A percentile compares a stretch with the other conserved stretches of the same genome.
phyloP scores from a whole-genome alignment of 805 yeast species.

The Kazachstania martiniae region DNA sequence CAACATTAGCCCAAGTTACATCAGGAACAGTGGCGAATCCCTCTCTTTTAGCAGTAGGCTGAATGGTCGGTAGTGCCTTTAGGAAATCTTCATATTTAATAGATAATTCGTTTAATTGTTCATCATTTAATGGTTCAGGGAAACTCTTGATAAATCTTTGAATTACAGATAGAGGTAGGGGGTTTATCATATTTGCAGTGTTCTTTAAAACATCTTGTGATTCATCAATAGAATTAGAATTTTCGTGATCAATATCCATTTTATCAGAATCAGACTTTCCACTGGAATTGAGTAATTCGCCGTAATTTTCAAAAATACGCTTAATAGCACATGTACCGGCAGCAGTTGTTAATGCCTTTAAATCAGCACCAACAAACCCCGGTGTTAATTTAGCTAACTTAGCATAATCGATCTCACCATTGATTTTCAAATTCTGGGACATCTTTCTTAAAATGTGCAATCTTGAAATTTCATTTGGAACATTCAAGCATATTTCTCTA shows the following conservation, averaged over 20 bases:
- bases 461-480: slow-evolving; percentile 84
- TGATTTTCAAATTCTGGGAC: slow-evolving; percentile 54
- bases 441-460: slow-evolving; percentile 64
- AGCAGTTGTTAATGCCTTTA: slow-evolving; percentile 86
- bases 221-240: no score
- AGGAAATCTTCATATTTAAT: slow-evolving; percentile 74
- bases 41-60: slow-evolving; percentile 95
- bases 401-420: slow-evolving; percentile 58
- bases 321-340: slow-evolving; percentile 93
- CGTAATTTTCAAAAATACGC: slow-evolving; percentile 62
- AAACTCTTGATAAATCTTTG: slow-evolving; percentile 62
- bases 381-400: slow-evolving; percentile 87
- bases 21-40: slow-evolving; percentile 98
- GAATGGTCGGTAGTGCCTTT: slow-evolving; percentile 81
- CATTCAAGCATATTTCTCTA: slow-evolving; percentile 85
- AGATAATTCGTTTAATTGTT: slow-evolving; percentile 64
- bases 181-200: slow-evolving; percentile 26
- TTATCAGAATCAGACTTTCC: not conserved
- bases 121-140: slow-evolving; percentile 68
- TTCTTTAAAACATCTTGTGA: slow-evolving; percentile 15
- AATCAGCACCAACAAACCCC: slow-evolving; percentile 96
- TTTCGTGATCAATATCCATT: slow-evolving; percentile 8
- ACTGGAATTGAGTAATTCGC: slow-evolving; percentile 2
- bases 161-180: slow-evolving; percentile 47
- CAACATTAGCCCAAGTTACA: slow-evolving; percentile 91